Base-by-base conservation (phyloP, 2,329 filamentous ascomycete genomes). In the Colletotrichum theobromicola region DNA sequence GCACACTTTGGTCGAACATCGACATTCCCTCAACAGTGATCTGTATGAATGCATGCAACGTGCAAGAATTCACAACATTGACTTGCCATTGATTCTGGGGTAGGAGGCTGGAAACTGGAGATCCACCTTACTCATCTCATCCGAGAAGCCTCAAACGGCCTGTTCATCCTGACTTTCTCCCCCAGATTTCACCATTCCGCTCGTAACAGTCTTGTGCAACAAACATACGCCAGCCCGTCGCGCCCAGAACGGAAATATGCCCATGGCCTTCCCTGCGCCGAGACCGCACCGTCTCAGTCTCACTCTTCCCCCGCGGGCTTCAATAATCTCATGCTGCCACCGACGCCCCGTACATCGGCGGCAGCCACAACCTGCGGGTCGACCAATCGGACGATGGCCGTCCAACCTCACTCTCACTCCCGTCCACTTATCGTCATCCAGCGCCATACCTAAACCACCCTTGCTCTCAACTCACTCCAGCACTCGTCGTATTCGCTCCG, bases 351-450 rank as follows among this genome's bases (percentile, higher is more conserved):
- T 65, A 62, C 46, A 7, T 62, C 34, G 68, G 42, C 42, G 42
- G 26, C 61, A 42, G 55, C 42, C 26, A 35, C 60, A n/a, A 46
- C 65, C 50, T 7, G 26, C 32, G 24, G 12, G n/a, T 37, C 46
- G 58, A 55, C 72, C 72, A 74, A 74, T 74, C 67, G 72, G 72
- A 71, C 72, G 62, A 74, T 66, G 72, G 62, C 72, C 72, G 72
- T 66, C 50, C 72, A 24, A 74, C 72, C 55, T 74, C 66, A 64
- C 18, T 72, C 55, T 65, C 60, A 32, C 34, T 55, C 26, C 61
- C 67, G 58, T 63, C 67, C 67, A 63, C 58, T 55, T 21, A 63
- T 70, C 58, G 67, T 55, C 64, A 58, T 67, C 50, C 64, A n/a
- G 35, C 35, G 35, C 28, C 60, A 70, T 57, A 37, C 32, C 42